These are phyloP conservation scores for Wickerhamomyces hampshirensis DNA, from an alignment of 805 yeast species.

Conservation along the genomic window DNA sequence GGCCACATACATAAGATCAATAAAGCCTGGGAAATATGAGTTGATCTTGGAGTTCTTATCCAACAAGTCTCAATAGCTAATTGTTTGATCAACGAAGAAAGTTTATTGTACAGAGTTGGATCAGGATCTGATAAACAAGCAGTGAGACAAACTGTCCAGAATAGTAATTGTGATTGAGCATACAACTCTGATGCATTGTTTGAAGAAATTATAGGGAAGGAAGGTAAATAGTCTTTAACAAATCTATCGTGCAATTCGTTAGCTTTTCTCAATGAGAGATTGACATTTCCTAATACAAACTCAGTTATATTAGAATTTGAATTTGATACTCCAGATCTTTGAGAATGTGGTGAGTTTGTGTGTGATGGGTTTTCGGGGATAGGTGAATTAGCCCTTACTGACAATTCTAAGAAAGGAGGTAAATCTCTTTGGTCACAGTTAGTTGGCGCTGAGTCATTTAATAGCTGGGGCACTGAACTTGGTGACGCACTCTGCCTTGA, in stretches of 20 bases:
- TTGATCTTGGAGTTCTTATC: slow-evolving; percentile 88
- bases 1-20: slow-evolving; percentile 89
- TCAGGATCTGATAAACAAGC: slow-evolving; percentile 86
- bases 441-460: slow-evolving; percentile 40
- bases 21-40: slow-evolving; percentile 89
- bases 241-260: slow-evolving; percentile 67
- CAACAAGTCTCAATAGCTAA: slow-evolving; percentile 90
- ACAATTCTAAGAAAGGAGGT: slow-evolving; percentile 40
- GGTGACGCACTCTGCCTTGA: slow-evolving; percentile 22
- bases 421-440: slow-evolving; percentile 31
- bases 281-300: slow-evolving; percentile 73
- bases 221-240: slow-evolving; percentile 63
- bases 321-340: slow-evolving; percentile 20
- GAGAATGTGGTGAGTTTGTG: slow-evolving; percentile 18
- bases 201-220: slow-evolving; percentile 73
- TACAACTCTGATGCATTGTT: slow-evolving; percentile 70
- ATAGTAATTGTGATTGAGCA: slow-evolving; percentile 75
- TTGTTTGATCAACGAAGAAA: slow-evolving; percentile 76
- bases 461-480: slow-evolving; percentile 27
- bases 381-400: slow-evolving; percentile 30
- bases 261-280: slow-evolving; percentile 62
- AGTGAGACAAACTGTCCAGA: slow-evolving; percentile 88
- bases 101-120: slow-evolving; percentile 70
- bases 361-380: slow-evolving; percentile 5
- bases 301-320: slow-evolving; percentile 41